These are phyloP conservation scores for Talaromyces trachyspermus DNA, from an alignment of 495 filamentous ascomycete genomes.

Conservation along the genomic window DNA sequence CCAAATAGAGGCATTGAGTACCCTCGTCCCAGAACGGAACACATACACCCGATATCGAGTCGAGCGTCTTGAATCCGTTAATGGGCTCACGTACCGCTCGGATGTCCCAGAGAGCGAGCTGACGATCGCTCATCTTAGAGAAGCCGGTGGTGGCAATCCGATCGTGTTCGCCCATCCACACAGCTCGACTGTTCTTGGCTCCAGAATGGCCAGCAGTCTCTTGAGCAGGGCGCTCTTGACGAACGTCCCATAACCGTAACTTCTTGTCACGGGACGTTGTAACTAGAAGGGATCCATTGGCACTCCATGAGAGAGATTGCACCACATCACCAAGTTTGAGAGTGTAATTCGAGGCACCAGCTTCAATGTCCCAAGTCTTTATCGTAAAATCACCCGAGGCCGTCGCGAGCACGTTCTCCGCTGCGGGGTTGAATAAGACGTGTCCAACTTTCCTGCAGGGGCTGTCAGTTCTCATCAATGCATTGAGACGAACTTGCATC, in stretches of 20 bases:
- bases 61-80: constrained; percentile 78
- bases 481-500: neutral
- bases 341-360: constrained; percentile 61
- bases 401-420: constrained; percentile 91
- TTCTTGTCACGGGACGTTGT: constrained; percentile 98
- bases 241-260: constrained; percentile 91
- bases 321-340: constrained; percentile 86
- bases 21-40: constrained; percentile 99
- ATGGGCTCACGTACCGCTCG: constrained; percentile 72
- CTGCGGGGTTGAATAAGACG: constrained; percentile 94
- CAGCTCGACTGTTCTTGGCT: constrained; percentile 91
- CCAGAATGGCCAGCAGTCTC: constrained; percentile 81
- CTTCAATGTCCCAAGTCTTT: constrained; percentile 91
- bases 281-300: constrained; percentile 78
- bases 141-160: constrained; percentile 94
- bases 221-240: constrained; percentile 81
- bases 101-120: constrained; percentile 92
- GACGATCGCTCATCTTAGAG: constrained; percentile 95
- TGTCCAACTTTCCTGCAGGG: constrained; percentile 80
- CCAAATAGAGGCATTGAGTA: constrained; percentile 85
- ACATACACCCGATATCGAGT: constrained; percentile 93
- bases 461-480: constrained; percentile 14
- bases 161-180: constrained; percentile 95
- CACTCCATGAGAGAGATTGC: constrained; percentile 93
- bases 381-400: constrained; percentile 91